These are phyloP conservation scores for Penicillium bovifimosum DNA, from an alignment of 495 filamentous ascomycete genomes.

Conservation along the genomic window DNA sequence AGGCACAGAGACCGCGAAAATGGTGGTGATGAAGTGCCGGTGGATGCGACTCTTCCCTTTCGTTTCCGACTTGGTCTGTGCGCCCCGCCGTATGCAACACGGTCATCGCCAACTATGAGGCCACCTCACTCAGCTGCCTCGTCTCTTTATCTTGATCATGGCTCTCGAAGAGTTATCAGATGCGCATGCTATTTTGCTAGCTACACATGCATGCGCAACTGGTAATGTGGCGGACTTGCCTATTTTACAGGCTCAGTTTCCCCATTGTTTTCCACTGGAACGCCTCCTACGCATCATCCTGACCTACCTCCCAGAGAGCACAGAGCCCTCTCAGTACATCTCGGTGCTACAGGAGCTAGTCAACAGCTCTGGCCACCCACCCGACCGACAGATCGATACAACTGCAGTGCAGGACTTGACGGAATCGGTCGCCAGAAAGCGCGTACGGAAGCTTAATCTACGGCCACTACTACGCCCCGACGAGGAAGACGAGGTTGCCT, in stretches of 20 bases:
- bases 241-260: slow-evolving; percentile 54
- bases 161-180: slow-evolving; percentile 40
- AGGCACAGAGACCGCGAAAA: slow-evolving; percentile 20
- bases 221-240: slow-evolving; percentile 58
- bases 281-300: slow-evolving; percentile 74
- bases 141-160: slow-evolving; percentile 24
- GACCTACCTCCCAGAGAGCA: slow-evolving; percentile 76
- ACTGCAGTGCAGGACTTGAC: slow-evolving; percentile 57
- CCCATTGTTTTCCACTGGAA: slow-evolving; percentile 55
- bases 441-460: slow-evolving; percentile 65
- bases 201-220: slow-evolving; percentile 40
- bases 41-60: slow-evolving; percentile 36
- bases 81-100: slow-evolving; percentile 27
- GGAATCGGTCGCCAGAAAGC: slow-evolving; percentile 60
- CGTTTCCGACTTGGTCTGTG: slow-evolving; percentile 41
- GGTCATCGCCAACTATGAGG: slow-evolving; percentile 23
- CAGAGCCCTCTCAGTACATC: slow-evolving; percentile 59
- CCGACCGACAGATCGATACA: slow-evolving; percentile 43
- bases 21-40: slow-evolving; percentile 24
- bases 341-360: slow-evolving; percentile 53
- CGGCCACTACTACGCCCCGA: slow-evolving; percentile 52
- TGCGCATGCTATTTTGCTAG: slow-evolving; percentile 46
- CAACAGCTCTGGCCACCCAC: slow-evolving; percentile 28
- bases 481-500: slow-evolving; percentile 36
- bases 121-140: slow-evolving; percentile 12